phyloP scores from a whole-genome alignment of 371 early-diverging fungal genomes.

The Dichotomocladium elegans region DNA sequence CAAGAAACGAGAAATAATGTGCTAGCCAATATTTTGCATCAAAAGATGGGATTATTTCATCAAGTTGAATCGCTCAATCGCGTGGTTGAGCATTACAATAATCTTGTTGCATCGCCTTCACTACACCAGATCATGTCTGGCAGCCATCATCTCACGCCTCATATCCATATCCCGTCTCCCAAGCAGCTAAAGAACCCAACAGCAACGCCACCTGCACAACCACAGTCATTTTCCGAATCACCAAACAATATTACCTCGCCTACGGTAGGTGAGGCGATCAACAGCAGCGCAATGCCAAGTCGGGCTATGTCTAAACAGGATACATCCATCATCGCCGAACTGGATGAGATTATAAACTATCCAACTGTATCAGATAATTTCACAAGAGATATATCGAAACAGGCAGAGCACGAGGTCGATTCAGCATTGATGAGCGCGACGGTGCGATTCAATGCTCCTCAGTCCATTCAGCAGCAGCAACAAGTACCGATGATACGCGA shows the following conservation, averaged over 20 bases:
- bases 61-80: slow-evolving; percentile 34
- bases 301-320: no score
- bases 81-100: slow-evolving; percentile 15
- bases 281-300: background rate
- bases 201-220: background rate
- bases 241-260: background rate
- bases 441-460: no score
- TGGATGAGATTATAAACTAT: slow-evolving; percentile 4
- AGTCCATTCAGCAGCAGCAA: slow-evolving; percentile 37
- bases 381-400: no score
- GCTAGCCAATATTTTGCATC: slow-evolving; percentile 58
- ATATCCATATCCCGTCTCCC: slow-evolving; percentile 22
- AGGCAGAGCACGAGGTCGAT: no score
- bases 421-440: no score
- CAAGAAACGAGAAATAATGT: slow-evolving; percentile 53
- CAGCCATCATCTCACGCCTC: slow-evolving; percentile 12
- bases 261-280: no score
- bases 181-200: slow-evolving; percentile 10
- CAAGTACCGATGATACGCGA: slow-evolving; percentile 4
- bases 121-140: background rate
- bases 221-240: background rate
- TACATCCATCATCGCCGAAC: no score
- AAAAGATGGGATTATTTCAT: slow-evolving; percentile 73
- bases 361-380: slow-evolving; percentile 7
- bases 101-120: background rate